Percentiles rank a stretch among this genome's conserved stretches.
These are phyloP conservation scores for Trichoderma pleuroti DNA, from an alignment of 2,329 filamentous ascomycete genomes.

Conservation along the genomic window DNA sequence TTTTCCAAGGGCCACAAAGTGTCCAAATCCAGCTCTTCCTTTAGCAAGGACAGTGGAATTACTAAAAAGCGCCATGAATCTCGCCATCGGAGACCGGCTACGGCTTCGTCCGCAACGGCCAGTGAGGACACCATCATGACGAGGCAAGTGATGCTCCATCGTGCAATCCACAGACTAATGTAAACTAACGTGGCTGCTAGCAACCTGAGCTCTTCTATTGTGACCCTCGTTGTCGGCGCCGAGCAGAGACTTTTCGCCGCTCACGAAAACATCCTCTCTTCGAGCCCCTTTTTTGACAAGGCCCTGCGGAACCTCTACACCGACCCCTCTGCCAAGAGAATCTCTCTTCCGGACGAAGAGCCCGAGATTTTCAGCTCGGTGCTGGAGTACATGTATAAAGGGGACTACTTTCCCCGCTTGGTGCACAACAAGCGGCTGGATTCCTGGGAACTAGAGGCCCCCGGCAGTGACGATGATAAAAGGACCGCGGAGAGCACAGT, in stretches of 20 bases:
- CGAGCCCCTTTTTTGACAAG: slow-evolving; percentile 70
- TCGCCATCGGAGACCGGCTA: slow-evolving; percentile 45
- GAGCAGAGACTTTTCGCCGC: slow-evolving; percentile 87
- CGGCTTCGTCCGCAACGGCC: slow-evolving; percentile 39
- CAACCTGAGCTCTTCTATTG: slow-evolving; percentile 62
- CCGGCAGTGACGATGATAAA: slow-evolving; percentile 40
- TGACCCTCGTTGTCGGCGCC: slow-evolving; percentile 76
- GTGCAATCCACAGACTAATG: too few species aligned
- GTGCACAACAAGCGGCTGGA: slow-evolving; percentile 77
- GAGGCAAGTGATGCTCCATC: slow-evolving; percentile 38
- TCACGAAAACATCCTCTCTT: slow-evolving; percentile 78
- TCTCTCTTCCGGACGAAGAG: slow-evolving; percentile 78
- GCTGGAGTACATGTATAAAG: slow-evolving; percentile 89
- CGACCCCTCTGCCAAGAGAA: slow-evolving; percentile 54
- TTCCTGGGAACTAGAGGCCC: slow-evolving; percentile 76
- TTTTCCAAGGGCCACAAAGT: slow-evolving; percentile 50
- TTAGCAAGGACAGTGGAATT: slow-evolving; percentile 47
- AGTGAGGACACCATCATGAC: slow-evolving; percentile 40
- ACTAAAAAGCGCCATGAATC: slow-evolving; percentile 54
- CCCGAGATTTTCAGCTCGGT: slow-evolving; percentile 88
- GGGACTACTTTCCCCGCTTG: slow-evolving; percentile 84
- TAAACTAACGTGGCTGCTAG: slow-evolving; percentile 33
- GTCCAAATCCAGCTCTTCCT: slow-evolving; percentile 47
- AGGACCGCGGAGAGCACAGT: slow-evolving; percentile 60
- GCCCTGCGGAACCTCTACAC: slow-evolving; percentile 36